Evolutionary conservation across 805 yeast genomes (phyloP), one percentile per base, ranked within the genome.

Genomic region (Ogataea pini): DNA sequence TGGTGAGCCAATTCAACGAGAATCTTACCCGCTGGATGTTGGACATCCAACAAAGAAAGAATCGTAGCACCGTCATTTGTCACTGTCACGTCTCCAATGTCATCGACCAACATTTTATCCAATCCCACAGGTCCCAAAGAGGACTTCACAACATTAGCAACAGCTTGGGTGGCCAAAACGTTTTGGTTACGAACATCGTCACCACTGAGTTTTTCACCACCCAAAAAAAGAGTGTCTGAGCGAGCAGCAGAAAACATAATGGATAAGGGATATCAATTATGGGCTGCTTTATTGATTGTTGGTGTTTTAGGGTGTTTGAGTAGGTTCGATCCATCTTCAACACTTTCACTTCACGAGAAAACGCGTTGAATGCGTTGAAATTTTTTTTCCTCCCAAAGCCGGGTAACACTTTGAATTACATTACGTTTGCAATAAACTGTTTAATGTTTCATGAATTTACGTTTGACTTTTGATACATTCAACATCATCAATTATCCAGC

Each of bases 51-150:
- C 45, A 95, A 71, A 8, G 89, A 79, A 55, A 94, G 75, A 61
- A 94, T 94, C 4, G 99, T 94, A 50, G 99, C 99, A 57, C 99
- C 99, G 70, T 94, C 99, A 70, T 94, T 94, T 39, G 99, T 94
- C 43, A 94, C 97, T 5, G 97, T 91, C 39, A 94, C 97, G 71
- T 95, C 99, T 55, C 99, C 99, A 70, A 94, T 95, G 63, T 94
- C 99, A 70, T 94, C 99, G 33, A 94, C 99, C 41, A 94, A 78
- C 97, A 94, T 94, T 73, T 94, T 94, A 72, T 94, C 99, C 45
- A 94, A 77, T 22, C 99, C 99, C 29, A 94, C 98, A 7, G 99
- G 99, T 4, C 99, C 99, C 48, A 94, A 74, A 1, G 98, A 91
- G 12, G 97, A 85, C 68, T 91, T 91, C 54, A 87, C 91, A 38